Base-by-base conservation (phyloP, 108 stramenopile genomes). In the Nitzschia sp. region DNA sequence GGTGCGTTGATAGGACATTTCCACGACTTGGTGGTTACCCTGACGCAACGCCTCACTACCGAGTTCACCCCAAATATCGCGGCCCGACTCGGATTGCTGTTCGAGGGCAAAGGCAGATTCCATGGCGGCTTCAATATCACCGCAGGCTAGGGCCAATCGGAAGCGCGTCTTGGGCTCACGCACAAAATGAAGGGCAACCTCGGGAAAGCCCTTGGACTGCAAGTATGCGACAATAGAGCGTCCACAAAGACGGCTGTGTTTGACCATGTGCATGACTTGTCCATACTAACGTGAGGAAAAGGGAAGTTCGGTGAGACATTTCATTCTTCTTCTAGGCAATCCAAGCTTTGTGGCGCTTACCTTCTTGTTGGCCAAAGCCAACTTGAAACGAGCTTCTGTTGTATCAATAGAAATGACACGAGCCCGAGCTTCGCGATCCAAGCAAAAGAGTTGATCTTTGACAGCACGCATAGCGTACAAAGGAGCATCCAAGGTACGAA, bases 111-210 rank as follows among this genome's bases (percentile, higher is more conserved):
- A 91, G 1, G 98, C 97, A n/a, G 91, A 84, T 62, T 94, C 95
- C 93, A 98, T 96, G 42, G 98, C 98, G 18, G 93, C 96, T 82
- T 98, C 97, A 68, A 99, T 97, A 79, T 98, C 97, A 54, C 98
- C 98, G 77, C 98, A 99, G 9, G 96, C 98, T 49, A 99, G 83
- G 42, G 98, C 97, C 48, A 99, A 83, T 49, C 93, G 90, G 88
- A 99, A 99, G 25, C 96, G 77, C 31, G 97, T 98, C 66, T 85
- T 83, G 17, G 91, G 93, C 73, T 99, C 98, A 27, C 87, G 86
- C 21, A 98, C 98, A 77, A 99, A 99, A 83, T 98, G 98, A 56
- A 99, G 89, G 8, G 98, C 98, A 23, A 99, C 98, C 77, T 99
- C 98, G 0, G 98, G 98, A 79, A 95, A 99, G 26, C 98, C 98